phyloP scores from a whole-genome alignment of 75 land plant species.

The Ceratopteris richardii region DNA sequence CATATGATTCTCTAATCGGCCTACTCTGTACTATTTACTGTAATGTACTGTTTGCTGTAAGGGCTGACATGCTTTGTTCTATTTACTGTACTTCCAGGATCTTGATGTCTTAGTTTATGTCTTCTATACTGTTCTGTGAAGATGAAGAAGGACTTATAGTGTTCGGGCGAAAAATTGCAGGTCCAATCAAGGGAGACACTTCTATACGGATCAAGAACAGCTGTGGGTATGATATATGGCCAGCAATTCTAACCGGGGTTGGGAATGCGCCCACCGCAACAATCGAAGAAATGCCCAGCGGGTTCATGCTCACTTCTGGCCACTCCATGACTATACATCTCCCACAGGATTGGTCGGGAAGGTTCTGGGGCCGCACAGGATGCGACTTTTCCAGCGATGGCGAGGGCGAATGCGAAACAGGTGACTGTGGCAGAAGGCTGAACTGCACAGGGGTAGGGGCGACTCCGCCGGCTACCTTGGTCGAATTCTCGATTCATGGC shows the following conservation, averaged over 20 bases:
- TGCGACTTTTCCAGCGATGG: slow-evolving; percentile 52
- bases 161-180: too few species aligned
- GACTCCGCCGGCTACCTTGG: slow-evolving; percentile 61
- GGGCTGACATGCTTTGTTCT: too few species aligned
- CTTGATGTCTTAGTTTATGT: too few species aligned
- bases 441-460: slow-evolving; percentile 65
- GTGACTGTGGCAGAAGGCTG: slow-evolving; percentile 72
- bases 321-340: slow-evolving; percentile 9
- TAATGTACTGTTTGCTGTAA: too few species aligned
- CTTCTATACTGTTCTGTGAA: too few species aligned
- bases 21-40: too few species aligned
- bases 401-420: slow-evolving; percentile 53
- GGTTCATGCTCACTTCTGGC: slow-evolving; percentile 29
- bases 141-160: too few species aligned
- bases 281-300: too few species aligned
- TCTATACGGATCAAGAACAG: slow-evolving; percentile 15
- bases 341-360: slow-evolving; percentile 46
- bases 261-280: slow-evolving; percentile 13
- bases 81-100: too few species aligned
- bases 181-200: too few species aligned
- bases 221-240: slow-evolving; percentile 40
- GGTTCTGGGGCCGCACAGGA: slow-evolving; percentile 85
- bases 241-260: slow-evolving; percentile 24
- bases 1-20: too few species aligned
- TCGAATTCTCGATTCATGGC: slow-evolving; percentile 65